A percentile compares a stretch with the other conserved stretches of the same genome.
Conservation (phyloP, 2,329 filamentous ascomycete genomes). For the Ilyonectria robusta region DNA sequence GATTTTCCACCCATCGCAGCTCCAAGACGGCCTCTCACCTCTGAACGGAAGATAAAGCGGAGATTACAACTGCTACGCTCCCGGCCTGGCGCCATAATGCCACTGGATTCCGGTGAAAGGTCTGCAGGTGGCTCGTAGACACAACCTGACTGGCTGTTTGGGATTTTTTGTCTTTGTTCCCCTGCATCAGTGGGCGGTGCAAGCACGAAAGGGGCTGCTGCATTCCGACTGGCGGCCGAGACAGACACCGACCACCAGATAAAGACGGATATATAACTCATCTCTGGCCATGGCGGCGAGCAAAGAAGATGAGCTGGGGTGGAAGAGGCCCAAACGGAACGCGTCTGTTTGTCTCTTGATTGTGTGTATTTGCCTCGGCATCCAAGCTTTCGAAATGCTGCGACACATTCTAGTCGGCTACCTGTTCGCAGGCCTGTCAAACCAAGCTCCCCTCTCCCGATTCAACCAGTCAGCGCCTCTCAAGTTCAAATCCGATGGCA, state of each 20-base stretch:
- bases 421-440: neutral
- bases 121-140: too few relatives aligned
- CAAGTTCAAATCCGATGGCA: constrained; percentile 17
- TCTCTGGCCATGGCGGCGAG: neutral
- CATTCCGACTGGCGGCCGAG: too few relatives aligned
- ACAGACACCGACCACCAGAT: neutral
- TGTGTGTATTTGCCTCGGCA: neutral
- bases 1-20: too few relatives aligned
- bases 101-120: too few relatives aligned
- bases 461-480: neutral
- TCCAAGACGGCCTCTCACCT: too few relatives aligned
- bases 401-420: neutral
- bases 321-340: neutral
- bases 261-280: neutral
- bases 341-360: neutral
- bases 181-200: too few relatives aligned
- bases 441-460: neutral
- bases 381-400: neutral
- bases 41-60: too few relatives aligned
- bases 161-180: too few relatives aligned
- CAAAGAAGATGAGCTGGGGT: neutral
- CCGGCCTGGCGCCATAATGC: too few relatives aligned
- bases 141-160: too few relatives aligned
- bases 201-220: too few relatives aligned
- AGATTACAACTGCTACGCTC: too few relatives aligned